Conservation (phyloP, 2,329 filamentous ascomycete species). For the Penicillium sp. region DNA sequence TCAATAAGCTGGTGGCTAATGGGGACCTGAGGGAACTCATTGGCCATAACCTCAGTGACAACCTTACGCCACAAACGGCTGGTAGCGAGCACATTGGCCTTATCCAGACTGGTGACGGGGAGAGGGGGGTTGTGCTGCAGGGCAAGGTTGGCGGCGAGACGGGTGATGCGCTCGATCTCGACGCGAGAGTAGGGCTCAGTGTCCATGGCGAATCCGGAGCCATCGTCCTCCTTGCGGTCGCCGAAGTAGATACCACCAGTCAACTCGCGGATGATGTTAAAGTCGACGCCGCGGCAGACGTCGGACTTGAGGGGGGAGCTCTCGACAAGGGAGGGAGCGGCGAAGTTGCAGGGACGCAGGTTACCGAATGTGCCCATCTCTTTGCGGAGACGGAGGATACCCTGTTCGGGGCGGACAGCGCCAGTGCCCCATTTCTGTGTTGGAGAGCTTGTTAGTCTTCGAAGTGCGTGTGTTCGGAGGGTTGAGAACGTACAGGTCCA, state of each 20-base stretch:
- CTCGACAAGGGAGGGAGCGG: conserved; percentile 79
- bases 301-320: conserved; percentile 83
- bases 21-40: conserved; percentile 85
- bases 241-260: conserved; percentile 97
- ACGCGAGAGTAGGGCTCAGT: conserved; percentile 80
- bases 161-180: conserved; percentile 86
- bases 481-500: conserved; percentile 65
- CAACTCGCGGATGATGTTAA: conserved; percentile 88
- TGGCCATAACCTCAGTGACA: conserved; percentile 78
- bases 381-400: conserved; percentile 86
- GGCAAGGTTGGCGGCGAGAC: conserved; percentile 79
- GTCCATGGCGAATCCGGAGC: conserved; percentile 76
- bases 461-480: not conserved
- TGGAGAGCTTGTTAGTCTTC: not conserved
- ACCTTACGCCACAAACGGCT: conserved; percentile 86
- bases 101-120: conserved; percentile 85
- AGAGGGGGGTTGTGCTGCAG: conserved; percentile 72
- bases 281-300: conserved; percentile 83
- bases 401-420: conserved; percentile 85
- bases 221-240: conserved; percentile 73
- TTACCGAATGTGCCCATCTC: conserved; percentile 94
- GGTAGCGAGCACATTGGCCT: conserved; percentile 94
- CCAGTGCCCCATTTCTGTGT: conserved; percentile 84
- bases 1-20: conserved; percentile 91
- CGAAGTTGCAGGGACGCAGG: conserved; percentile 94